Evolutionary conservation across 1,284 basidiomycete species (phyloP).

Genomic region (Schizophyllum commune): DNA sequence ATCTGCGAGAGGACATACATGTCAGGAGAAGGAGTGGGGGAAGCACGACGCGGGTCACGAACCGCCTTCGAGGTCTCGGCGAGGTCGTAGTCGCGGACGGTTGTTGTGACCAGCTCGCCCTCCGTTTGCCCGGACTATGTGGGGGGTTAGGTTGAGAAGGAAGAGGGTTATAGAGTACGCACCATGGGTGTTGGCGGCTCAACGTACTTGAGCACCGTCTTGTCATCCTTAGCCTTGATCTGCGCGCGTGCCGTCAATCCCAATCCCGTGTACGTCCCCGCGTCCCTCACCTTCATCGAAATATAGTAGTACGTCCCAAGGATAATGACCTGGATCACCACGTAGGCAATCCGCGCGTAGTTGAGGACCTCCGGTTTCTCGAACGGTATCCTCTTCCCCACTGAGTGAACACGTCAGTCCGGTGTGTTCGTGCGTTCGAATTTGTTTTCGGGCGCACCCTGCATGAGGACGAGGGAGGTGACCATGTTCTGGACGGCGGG

Average conservation of each 20-base stretch:
- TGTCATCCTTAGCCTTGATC: slow-evolving; percentile 94
- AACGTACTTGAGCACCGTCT: slow-evolving; percentile 87
- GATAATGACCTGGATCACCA: slow-evolving; percentile 64
- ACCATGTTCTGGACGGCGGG: slow-evolving; percentile 62
- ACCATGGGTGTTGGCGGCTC: slow-evolving; percentile 7
- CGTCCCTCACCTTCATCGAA: slow-evolving; percentile 49
- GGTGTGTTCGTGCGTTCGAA: slow-evolving; percentile 7
- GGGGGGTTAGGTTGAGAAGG: not conserved
- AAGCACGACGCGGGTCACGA: slow-evolving; percentile 20
- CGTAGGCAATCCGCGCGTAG: slow-evolving; percentile 83
- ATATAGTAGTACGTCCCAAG: slow-evolving; percentile 73
- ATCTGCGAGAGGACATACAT: slow-evolving; percentile 30
- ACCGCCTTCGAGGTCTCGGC: slow-evolving; percentile 83
- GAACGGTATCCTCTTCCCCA: slow-evolving; percentile 88
- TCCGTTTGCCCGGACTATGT: slow-evolving; percentile 38
- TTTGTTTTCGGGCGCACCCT: slow-evolving; percentile 40
- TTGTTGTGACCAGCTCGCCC: slow-evolving; percentile 84
- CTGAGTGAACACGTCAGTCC: slow-evolving; percentile 28
- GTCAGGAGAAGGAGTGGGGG: not conserved
- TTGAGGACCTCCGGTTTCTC: slow-evolving; percentile 80
- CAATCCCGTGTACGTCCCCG: not conserved
- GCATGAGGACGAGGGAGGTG: slow-evolving; percentile 88
- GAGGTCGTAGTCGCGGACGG: slow-evolving; percentile 90
- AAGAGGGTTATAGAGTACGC: not conserved
- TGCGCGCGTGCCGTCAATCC: slow-evolving; percentile 21